A percentile compares a stretch with the other conserved stretches of the same genome.
phyloP scores from a whole-genome alignment of 2,329 filamentous ascomycete genomes.

The Lojkania enalia region DNA sequence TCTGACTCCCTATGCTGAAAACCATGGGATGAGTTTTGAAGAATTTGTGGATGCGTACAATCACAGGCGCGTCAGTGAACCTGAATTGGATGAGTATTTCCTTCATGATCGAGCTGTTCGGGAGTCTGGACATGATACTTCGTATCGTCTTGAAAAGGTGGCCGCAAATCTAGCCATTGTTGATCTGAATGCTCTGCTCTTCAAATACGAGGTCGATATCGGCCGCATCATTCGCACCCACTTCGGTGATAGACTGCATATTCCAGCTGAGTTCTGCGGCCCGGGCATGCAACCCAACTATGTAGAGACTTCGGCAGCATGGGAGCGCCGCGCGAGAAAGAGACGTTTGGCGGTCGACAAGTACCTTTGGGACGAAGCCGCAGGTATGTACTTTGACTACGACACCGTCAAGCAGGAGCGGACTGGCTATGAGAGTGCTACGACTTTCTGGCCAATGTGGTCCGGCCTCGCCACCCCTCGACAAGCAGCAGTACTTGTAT shows the following conservation, averaged over 20 bases:
- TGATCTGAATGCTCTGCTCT: constrained; percentile 90
- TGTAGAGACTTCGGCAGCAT: constrained; percentile 79
- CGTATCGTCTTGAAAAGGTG: constrained; percentile 86
- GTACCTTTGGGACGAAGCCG: constrained; percentile 88
- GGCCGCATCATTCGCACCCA: constrained; percentile 79
- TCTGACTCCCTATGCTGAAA: constrained; percentile 78
- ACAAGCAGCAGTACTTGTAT: constrained; percentile 83
- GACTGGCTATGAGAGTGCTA: constrained; percentile 84
- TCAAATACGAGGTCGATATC: constrained; percentile 97
- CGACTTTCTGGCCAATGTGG: constrained; percentile 98
- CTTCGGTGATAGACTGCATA: constrained; percentile 79
- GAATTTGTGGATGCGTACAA: constrained; percentile 93
- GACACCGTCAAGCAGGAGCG: constrained; percentile 80
- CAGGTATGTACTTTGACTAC: constrained; percentile 98
- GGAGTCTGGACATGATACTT: constrained; percentile 95
- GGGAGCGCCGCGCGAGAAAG: constrained; percentile 86
- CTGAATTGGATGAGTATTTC: constrained; percentile 93
- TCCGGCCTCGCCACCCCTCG: constrained; percentile 82
- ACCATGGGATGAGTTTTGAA: constrained; percentile 78
- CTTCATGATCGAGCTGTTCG: constrained; percentile 93
- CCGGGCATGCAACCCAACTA: constrained; percentile 66
- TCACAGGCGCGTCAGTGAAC: constrained; percentile 71
- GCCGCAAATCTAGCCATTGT: constrained; percentile 84
- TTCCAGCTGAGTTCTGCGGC: constrained; percentile 80
- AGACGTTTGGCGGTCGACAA: constrained; percentile 87